Evolutionary conservation across 2,329 filamentous ascomycete genomes (phyloP), one percentile per base, ranked within the genome.

Genomic region (Aureobasidium sp.): DNA sequence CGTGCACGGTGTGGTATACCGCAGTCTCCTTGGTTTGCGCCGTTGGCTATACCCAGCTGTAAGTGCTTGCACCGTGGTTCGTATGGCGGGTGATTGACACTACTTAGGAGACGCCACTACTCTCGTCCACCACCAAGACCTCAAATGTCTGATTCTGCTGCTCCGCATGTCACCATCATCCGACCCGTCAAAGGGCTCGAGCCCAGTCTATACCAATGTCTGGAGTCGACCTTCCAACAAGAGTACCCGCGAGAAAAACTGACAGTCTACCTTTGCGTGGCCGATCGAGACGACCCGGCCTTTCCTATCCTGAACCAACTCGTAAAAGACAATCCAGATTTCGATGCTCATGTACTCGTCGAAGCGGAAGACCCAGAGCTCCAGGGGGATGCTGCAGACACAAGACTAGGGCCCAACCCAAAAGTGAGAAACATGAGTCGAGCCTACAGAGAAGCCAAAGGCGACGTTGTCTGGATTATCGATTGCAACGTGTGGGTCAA

Each of bases 401-500:
- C 38, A 14, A 55, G 57, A 21, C 77, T 97, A 54, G 94, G 94
- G 0, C 93, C 93, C 1, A 98, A 98, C 64, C 93, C 93, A n/a
- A 98, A 98, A 74, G 94, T 98, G 61, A 79, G 93, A 47, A 98
- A 98, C 67, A 88, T 97, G 76, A 96, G 90, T 66, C 81, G 89
- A 38, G 90, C 89, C 2, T 98, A 96, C 66, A 76, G 90, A 24
- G 90, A 97, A 65, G 88, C 90, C 1, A 84, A 85, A 58, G 85
- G 87, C 1, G 90, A 96, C 64, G 78, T 97, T 22, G 77, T 98
- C 19, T 98, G 93, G 93, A 84, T 96, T 47, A 79, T 95, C 17
- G 93, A 98, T 70, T 96, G 90, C 73, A 98, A 98, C 64, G 83
- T 98, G 48, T 98, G 94, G 93, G 79, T 96, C 30, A 82, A 82